These are phyloP conservation scores for Aureobasidium subglaciale DNA, from an alignment of 2,329 filamentous ascomycete genomes.

Conservation along the genomic window DNA sequence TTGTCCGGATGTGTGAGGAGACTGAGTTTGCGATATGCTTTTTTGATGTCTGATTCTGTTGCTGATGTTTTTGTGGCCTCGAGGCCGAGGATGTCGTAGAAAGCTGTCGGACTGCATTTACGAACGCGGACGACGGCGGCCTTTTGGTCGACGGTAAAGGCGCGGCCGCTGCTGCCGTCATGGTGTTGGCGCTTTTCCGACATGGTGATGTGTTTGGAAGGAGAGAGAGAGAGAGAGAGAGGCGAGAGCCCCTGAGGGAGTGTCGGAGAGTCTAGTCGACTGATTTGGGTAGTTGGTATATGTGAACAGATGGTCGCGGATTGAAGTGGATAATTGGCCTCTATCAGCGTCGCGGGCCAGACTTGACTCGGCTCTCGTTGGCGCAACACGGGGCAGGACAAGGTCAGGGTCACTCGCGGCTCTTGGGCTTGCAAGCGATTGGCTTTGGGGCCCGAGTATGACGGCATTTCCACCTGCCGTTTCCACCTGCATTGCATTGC, in stretches of 20 bases:
- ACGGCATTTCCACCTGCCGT: not conserved
- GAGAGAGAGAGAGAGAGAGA: not conserved
- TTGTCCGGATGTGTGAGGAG: slow-evolving; percentile 97
- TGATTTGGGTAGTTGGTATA: not conserved
- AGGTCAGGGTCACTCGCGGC: not conserved
- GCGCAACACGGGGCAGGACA: not conserved
- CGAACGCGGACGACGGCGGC: slow-evolving; percentile 84
- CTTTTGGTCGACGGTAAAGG: slow-evolving; percentile 85
- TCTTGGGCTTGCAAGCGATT: not conserved
- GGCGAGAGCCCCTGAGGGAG: not conserved
- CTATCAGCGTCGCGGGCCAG: not conserved
- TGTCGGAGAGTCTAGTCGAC: not conserved
- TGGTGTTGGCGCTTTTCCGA: slow-evolving; percentile 56
- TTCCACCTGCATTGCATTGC: not conserved
- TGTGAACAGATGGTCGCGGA: not conserved
- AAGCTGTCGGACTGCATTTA: slow-evolving; percentile 74
- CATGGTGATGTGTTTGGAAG: slow-evolving; percentile 23
- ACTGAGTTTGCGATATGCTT: slow-evolving; percentile 91
- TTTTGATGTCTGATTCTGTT: slow-evolving; percentile 85
- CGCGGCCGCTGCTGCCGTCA: slow-evolving; percentile 67
- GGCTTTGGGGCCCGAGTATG: not conserved
- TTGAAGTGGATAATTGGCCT: not conserved
- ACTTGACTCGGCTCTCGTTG: no score
- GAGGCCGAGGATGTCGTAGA: slow-evolving; percentile 88
- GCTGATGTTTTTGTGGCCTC: slow-evolving; percentile 57